These are phyloP conservation scores for Cryptomeria japonica DNA, from an alignment of 75 land plant species.

Conservation along the genomic window DNA sequence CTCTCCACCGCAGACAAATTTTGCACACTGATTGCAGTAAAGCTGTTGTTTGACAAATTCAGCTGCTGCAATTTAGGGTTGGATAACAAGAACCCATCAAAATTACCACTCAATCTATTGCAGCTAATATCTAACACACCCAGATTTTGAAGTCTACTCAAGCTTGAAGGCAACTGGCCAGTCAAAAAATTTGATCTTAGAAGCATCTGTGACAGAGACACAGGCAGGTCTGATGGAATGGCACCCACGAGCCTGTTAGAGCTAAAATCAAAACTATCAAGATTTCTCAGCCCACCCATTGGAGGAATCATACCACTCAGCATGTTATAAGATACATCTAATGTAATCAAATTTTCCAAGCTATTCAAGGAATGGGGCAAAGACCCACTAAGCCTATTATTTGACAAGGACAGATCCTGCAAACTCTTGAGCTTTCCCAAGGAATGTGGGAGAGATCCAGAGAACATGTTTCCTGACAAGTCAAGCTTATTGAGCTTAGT, in stretches of 20 bases:
- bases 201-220: slow-evolving; percentile 13
- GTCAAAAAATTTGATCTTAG: slow-evolving; percentile 8
- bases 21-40: slow-evolving; percentile 32
- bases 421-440: neutral
- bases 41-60: slow-evolving; percentile 52
- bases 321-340: neutral
- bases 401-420: neutral
- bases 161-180: slow-evolving; percentile 7
- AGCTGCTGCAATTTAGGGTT: slow-evolving; percentile 59
- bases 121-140: slow-evolving; percentile 23
- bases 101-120: slow-evolving; percentile 41
- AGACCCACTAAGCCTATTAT: neutral
- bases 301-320: neutral
- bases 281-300: neutral
- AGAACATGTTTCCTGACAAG: too few relatives aligned
- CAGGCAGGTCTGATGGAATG: slow-evolving; percentile 17
- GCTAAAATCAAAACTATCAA: slow-evolving; percentile 15
- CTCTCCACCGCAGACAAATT: slow-evolving; percentile 7
- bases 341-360: neutral
- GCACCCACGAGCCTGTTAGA: slow-evolving; percentile 12
- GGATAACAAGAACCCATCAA: slow-evolving; percentile 42
- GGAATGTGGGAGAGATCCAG: too few relatives aligned
- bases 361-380: neutral
- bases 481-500: too few relatives aligned
- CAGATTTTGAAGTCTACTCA: slow-evolving; percentile 3